Evolutionary conservation across 2,329 filamentous ascomycete genomes (phyloP).

Genomic region (Parasarocladium wereldwijsianum): DNA sequence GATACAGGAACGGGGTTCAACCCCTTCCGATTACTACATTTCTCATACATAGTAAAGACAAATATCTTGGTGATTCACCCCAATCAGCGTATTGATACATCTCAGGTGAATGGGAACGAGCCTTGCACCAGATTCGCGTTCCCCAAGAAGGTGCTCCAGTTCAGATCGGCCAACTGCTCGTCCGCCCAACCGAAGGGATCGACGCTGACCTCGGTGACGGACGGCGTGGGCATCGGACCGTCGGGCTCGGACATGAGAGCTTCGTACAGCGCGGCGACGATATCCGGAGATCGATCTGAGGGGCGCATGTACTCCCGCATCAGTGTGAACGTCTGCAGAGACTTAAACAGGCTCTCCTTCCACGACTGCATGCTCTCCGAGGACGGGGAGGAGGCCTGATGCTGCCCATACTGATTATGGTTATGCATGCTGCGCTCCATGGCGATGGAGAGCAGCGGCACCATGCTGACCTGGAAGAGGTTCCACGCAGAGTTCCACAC

Average conservation of each 20-base stretch:
- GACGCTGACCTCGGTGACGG: slow-evolving; percentile 11
- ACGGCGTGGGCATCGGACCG: slow-evolving; percentile 10
- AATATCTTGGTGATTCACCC: too few species aligned
- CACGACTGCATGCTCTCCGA: slow-evolving; percentile 7
- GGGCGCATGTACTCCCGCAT: slow-evolving; percentile 15
- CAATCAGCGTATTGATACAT: too few species aligned
- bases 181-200: slow-evolving; percentile 14
- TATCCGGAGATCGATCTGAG: slow-evolving; percentile 13
- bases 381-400: slow-evolving; percentile 2
- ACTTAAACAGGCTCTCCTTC: slow-evolving; percentile 12
- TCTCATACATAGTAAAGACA: too few species aligned
- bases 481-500: slow-evolving; percentile 18
- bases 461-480: slow-evolving; percentile 17
- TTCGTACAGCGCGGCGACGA: slow-evolving; percentile 13
- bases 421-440: slow-evolving; percentile 10
- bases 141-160: slow-evolving; percentile 13
- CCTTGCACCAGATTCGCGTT: slow-evolving; percentile 8
- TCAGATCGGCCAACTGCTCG: slow-evolving; percentile 13
- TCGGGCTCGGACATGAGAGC: slow-evolving; percentile 11
- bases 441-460: slow-evolving; percentile 14
- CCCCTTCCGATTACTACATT: too few species aligned
- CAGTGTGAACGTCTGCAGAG: slow-evolving; percentile 12
- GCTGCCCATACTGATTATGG: too few species aligned
- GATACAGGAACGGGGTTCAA: too few species aligned
- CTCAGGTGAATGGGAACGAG: slow-evolving; percentile 7